A percentile compares a stretch with the other conserved stretches of the same genome.
Conservation (phyloP, 768 basidiomycete species). For the Kwoniella dendrophila region DNA sequence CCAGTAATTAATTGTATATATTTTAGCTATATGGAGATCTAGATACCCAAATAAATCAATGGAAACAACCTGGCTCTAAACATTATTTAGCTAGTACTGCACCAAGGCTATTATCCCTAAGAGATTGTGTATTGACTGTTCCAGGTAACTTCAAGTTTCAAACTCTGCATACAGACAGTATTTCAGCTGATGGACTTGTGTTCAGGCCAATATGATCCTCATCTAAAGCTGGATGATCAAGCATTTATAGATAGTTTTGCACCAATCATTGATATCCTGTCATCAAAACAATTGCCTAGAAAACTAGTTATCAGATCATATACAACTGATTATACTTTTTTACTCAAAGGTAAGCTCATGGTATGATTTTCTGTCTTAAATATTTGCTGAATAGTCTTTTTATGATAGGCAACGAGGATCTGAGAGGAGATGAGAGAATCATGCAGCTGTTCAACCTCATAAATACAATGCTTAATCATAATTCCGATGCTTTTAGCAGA, state of each 20-base stretch:
- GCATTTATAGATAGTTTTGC: constrained; percentile 50
- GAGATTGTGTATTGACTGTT: constrained; percentile 51
- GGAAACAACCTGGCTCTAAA: constrained; percentile 46
- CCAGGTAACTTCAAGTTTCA: constrained; percentile 34
- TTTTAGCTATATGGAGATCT: constrained; percentile 48
- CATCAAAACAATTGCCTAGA: constrained; percentile 50
- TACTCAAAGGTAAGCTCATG: constrained; percentile 47
- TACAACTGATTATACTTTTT: constrained; percentile 43
- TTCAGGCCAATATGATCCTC: constrained; percentile 49
- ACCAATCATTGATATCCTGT: constrained; percentile 47
- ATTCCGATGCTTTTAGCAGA: constrained; percentile 47
- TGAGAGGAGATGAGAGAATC: constrained; percentile 54
- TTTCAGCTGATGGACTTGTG: neutral
- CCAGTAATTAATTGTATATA: neutral
- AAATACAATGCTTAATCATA: constrained; percentile 52
- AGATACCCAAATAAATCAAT: constrained; percentile 43
- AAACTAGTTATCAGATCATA: constrained; percentile 48
- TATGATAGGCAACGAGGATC: constrained; percentile 45
- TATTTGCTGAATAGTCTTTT: neutral
- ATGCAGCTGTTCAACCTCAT: constrained; percentile 56
- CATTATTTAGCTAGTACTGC: constrained; percentile 45
- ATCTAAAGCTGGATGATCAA: constrained; percentile 48
- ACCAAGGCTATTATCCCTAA: constrained; percentile 42
- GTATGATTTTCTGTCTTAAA: neutral
- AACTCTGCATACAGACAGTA: neutral